A percentile compares a stretch with the other conserved stretches of the same genome.
Conservation (phyloP, 2,329 filamentous ascomycete genomes). For the Colletotrichum phormii region DNA sequence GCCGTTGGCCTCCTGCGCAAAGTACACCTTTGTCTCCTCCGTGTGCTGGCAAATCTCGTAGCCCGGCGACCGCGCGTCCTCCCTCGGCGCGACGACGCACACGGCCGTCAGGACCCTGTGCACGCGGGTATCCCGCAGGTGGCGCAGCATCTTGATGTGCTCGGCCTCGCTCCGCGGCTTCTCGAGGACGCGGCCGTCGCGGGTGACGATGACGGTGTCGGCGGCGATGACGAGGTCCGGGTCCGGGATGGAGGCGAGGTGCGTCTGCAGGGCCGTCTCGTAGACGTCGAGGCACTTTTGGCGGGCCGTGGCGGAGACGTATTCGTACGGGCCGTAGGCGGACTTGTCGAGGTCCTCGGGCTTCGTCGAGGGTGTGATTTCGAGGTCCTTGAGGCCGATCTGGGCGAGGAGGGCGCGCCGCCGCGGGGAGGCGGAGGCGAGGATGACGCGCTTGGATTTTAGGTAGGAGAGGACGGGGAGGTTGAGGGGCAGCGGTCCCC, state of each 20-base stretch:
- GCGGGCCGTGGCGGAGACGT: conserved; percentile 87
- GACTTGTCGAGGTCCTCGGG: conserved; percentile 88
- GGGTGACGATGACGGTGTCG: conserved; percentile 88
- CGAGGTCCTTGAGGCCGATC: conserved; percentile 82
- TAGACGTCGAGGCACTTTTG: conserved; percentile 85
- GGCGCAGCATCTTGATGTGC: conserved; percentile 86
- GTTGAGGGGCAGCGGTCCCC: conserved; percentile 75
- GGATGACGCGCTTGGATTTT: conserved; percentile 82
- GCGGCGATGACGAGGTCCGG: conserved; percentile 89
- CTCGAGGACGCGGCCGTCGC: conserved; percentile 83
- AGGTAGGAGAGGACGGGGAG: conserved; percentile 84
- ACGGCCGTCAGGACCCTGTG: conserved; percentile 92
- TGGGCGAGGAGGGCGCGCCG: conserved; percentile 83
- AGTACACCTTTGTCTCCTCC: conserved; percentile 92
- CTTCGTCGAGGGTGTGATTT: conserved; percentile 84
- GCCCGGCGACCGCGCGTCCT: conserved; percentile 84
- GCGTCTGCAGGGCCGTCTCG: conserved; percentile 55
- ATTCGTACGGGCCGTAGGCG: conserved; percentile 82
- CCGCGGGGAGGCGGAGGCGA: conserved; percentile 90
- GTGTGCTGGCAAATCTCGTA: conserved; percentile 87
- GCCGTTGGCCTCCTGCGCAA: conserved; percentile 73
- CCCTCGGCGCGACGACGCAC: conserved; percentile 83
- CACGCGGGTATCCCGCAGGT: conserved; percentile 78
- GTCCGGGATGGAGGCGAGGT: conserved; percentile 66
- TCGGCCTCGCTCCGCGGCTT: conserved; percentile 87